Conservation (phyloP, 164 flowering plant genomes). For the Vitis riparia region DNA sequence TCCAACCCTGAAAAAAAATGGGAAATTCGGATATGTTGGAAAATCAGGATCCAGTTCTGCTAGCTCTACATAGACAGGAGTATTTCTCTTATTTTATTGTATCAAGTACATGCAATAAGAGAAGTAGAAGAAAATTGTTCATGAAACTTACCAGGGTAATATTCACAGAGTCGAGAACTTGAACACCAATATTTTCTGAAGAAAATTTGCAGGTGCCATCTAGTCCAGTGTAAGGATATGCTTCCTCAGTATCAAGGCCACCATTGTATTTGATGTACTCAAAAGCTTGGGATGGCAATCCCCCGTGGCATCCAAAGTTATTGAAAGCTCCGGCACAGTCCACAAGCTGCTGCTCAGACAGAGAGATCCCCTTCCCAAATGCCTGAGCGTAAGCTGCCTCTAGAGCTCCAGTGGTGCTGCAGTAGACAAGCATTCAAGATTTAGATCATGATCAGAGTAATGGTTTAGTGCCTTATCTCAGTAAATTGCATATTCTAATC, state of each 20-base stretch:
- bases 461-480: background rate
- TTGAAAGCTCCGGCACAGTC: conserved; percentile 90
- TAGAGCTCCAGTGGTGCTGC: conserved; percentile 94
- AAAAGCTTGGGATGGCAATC: conserved; percentile 97
- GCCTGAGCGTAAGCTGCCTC: conserved; percentile 97
- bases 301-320: conserved; percentile 94
- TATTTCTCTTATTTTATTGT: background rate
- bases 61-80: conserved; percentile 2
- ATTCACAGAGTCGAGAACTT: conserved; percentile 78
- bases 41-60: background rate
- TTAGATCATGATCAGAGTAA: background rate
- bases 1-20: background rate
- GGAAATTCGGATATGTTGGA: background rate
- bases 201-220: conserved; percentile 79
- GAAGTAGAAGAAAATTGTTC: background rate
- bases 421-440: conserved; percentile 12
- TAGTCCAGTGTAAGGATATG: conserved; percentile 84
- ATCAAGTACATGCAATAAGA: background rate
- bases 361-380: conserved; percentile 66
- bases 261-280: conserved; percentile 94
- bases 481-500: background rate
- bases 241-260: conserved; percentile 91
- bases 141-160: conserved; percentile 64
- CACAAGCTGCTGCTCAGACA: conserved; percentile 99
- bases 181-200: conserved; percentile 63